Evolutionary conservation across 768 basidiomycete genomes (phyloP), one percentile per base, ranked within the genome.

Genomic region (Trametes gibbosa): DNA sequence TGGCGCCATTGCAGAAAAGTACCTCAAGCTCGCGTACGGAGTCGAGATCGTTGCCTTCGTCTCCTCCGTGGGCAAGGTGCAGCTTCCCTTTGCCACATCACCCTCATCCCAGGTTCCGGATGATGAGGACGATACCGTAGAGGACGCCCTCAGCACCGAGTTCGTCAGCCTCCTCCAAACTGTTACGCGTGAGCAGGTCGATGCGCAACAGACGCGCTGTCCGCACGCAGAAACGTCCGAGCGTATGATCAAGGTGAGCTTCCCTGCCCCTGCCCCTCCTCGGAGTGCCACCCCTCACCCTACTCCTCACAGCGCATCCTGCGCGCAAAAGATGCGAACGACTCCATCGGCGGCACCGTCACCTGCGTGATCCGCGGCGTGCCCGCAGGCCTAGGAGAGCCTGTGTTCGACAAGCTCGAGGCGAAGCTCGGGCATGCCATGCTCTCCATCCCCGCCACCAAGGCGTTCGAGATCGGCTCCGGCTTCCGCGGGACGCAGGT

Each of bases 391-490:
- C 84, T 98, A 27, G 97, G 97, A 50, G 97, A 98, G 73, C 97
- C 97, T 53, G 90, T 92, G 50, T 98, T 99, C 74, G 95, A 99
- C 83, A 98, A 98, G 75, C 89, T 98, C 72, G 96, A 97, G 74
- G 97, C 97, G 19, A 84, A 84, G 62, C 86, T 99, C 60, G 96
- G 84, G 13, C 97, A 98, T 71, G 97, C 97, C 8, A 98, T 99
- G 96, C 83, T 99, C 52, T 97, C 95, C 54, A 97, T 99, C 69
- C 97, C 97, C 25, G 96, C 97, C 17, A 98, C 97, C 54, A 99
- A 99, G 70, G 94, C 86, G 6, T 98, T 99, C 73, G 97, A 99
- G 76, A 87, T 98, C 63, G 97, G 97, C 40, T 96, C 93, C 29
- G 97, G 97, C 24, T 97, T 99, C 82, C 81, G 84, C 64, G 97